A percentile compares a stretch with the other conserved stretches of the same genome.
These are phyloP conservation scores for Fusarium pseudograminearum DNA, from an alignment of 2,329 filamentous ascomycete species.

Conservation along the genomic window DNA sequence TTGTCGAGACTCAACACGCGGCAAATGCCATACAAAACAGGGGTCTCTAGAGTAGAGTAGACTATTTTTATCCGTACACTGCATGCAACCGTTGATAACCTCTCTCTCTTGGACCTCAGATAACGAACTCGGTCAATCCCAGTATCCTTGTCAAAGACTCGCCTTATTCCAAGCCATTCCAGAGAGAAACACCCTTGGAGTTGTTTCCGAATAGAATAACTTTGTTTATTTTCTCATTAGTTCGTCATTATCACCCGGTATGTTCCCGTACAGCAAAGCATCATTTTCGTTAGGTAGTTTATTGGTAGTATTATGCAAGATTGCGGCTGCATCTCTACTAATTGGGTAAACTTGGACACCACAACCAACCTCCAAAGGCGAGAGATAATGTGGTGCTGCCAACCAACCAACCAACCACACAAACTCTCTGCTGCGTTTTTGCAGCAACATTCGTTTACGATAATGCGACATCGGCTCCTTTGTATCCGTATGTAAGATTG, in stretches of 20 bases:
- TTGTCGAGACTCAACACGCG: conserved; percentile 7
- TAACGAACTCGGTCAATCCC: background rate
- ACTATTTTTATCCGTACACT: conserved; percentile 8
- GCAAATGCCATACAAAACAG: conserved; percentile 25
- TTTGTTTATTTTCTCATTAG: background rate
- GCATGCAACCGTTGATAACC: conserved; percentile 13
- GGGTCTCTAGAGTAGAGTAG: conserved; percentile 4
- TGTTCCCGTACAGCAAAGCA: conserved; percentile 7
- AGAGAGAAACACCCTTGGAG: background rate
- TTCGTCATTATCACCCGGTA: conserved; percentile 3
- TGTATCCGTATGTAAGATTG: conserved; percentile 2
- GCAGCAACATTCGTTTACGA: conserved; percentile 14
- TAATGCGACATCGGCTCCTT: conserved; percentile 42
- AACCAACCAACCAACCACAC: conserved; percentile 17
- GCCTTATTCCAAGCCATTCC: conserved; percentile 15
- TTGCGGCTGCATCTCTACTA: conserved; percentile 33
- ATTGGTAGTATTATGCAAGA: conserved; percentile 14
- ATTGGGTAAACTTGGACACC: conserved; percentile 23
- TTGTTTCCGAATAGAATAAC: conserved; percentile 1
- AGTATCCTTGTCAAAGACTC: background rate
- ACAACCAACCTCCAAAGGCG: conserved; percentile 23
- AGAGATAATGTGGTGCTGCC: conserved; percentile 34
- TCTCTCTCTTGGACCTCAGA: conserved; percentile 1
- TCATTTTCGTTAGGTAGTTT: background rate
- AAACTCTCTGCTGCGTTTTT: conserved; percentile 26